Evolutionary conservation across 129 eudicot genomes (phyloP).

Genomic region (Centella asiatica): DNA sequence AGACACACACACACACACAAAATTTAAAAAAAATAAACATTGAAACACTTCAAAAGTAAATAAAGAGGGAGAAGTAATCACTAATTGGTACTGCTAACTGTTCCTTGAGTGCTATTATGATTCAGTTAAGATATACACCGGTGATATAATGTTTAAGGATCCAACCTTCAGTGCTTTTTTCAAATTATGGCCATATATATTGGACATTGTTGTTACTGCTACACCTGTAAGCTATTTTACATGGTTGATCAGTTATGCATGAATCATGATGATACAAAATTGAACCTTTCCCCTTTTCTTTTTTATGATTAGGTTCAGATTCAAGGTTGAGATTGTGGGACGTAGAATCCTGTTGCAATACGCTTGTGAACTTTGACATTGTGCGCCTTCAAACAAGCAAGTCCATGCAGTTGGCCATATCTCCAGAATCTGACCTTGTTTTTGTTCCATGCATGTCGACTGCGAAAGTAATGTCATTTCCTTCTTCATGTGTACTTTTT

Average conservation of each 20-base stretch:
- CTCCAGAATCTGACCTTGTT: slow-evolving; percentile 68
- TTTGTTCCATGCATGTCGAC: slow-evolving; percentile 92
- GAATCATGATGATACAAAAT: not conserved
- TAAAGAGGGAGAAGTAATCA: too few species aligned
- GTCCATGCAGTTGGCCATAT: slow-evolving; percentile 59
- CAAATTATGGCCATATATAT: too few species aligned
- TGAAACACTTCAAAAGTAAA: too few species aligned
- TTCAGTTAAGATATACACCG: too few species aligned
- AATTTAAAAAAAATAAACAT: too few species aligned
- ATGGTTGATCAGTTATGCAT: too few species aligned
- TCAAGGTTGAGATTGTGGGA: slow-evolving; percentile 96
- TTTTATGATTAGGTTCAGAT: slow-evolving; percentile 69
- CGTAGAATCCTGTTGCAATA: slow-evolving; percentile 86
- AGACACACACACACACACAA: too few species aligned
- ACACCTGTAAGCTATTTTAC: too few species aligned
- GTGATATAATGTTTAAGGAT: too few species aligned
- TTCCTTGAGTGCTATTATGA: too few species aligned
- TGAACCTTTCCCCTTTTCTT: not conserved
- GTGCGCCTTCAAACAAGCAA: slow-evolving; percentile 73
- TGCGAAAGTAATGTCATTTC: slow-evolving; percentile 44
- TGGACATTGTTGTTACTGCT: too few species aligned
- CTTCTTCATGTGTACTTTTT: not conserved
- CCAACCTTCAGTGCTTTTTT: not conserved
- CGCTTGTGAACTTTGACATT: slow-evolving; percentile 87
- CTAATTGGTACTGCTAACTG: too few species aligned